phyloP scores from a whole-genome alignment of 1,284 basidiomycete species.

The Austropuccinia psidii region DNA sequence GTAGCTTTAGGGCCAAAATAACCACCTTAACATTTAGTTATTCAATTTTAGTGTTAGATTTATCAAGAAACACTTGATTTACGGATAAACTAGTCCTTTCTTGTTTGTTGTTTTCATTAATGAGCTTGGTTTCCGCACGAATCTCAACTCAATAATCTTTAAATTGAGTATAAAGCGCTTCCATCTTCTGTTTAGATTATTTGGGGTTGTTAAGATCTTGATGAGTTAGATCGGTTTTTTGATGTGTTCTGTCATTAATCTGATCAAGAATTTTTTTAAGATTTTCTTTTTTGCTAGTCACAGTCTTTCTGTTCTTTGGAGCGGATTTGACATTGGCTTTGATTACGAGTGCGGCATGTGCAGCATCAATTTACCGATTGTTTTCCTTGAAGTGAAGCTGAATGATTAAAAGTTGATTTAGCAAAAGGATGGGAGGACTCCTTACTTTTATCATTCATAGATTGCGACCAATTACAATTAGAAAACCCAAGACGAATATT shows the following conservation, averaged over 20 bases:
- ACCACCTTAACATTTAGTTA: conserved; percentile 48
- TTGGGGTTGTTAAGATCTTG: conserved; percentile 36
- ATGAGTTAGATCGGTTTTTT: background rate
- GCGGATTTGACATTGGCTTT: conserved; percentile 64
- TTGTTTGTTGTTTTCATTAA: conserved; percentile 61
- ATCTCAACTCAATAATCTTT: conserved; percentile 72
- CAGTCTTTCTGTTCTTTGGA: conserved; percentile 65
- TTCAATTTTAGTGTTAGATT: conserved; percentile 68
- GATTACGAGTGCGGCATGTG: conserved; percentile 69
- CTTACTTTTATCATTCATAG: conserved; percentile 47
- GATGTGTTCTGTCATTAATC: conserved; percentile 36
- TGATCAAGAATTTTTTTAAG: conserved; percentile 62
- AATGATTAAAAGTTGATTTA: conserved; percentile 52
- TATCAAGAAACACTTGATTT: conserved; percentile 63
- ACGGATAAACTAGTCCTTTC: conserved; percentile 63
- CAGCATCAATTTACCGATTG: conserved; percentile 71
- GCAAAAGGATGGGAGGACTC: conserved; percentile 49
- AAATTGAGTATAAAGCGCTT: conserved; percentile 65
- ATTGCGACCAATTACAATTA: conserved; percentile 67
- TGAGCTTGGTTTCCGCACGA: conserved; percentile 58
- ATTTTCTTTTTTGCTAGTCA: conserved; percentile 78
- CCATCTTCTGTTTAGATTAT: conserved; percentile 51
- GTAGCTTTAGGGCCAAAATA: conserved; percentile 41
- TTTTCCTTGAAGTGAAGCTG: conserved; percentile 14
- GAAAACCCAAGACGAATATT: conserved; percentile 78